phyloP scores from a whole-genome alignment of 345 rosid genomes.

The Acer campestre region DNA sequence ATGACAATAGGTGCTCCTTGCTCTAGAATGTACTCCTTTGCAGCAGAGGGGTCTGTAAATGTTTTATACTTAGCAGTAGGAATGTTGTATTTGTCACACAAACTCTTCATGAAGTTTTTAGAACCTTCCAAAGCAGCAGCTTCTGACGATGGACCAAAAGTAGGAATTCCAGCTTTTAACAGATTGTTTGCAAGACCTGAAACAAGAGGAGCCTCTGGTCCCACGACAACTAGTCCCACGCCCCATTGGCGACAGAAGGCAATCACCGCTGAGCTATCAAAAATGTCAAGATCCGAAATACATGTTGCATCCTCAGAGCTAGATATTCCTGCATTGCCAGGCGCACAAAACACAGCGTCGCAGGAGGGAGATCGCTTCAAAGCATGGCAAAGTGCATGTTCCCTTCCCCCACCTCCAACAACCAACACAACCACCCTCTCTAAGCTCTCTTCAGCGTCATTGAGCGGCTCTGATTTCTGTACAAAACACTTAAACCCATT shows the following conservation, averaged over 20 bases:
- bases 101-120: slow-evolving; percentile 87
- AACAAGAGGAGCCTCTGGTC: slow-evolving; percentile 96
- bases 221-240: slow-evolving; percentile 85
- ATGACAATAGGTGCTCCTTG: slow-evolving; percentile 84
- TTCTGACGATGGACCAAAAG: slow-evolving; percentile 92
- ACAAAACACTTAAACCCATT: slow-evolving; percentile 24
- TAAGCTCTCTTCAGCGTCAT: slow-evolving; percentile 4
- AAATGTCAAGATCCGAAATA: slow-evolving; percentile 63
- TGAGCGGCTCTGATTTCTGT: slow-evolving; percentile 23
- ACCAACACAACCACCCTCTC: slow-evolving; percentile 77
- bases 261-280: slow-evolving; percentile 67
- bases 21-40: slow-evolving; percentile 68
- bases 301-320: slow-evolving; percentile 83
- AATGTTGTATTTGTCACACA: slow-evolving; percentile 82
- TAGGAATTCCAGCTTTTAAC: slow-evolving; percentile 64
- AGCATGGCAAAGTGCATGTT: slow-evolving; percentile 88
- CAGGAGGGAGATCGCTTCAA: slow-evolving; percentile 77
- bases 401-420: slow-evolving; percentile 97
- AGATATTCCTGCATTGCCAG: slow-evolving; percentile 90
- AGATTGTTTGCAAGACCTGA: slow-evolving; percentile 84
- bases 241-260: slow-evolving; percentile 62
- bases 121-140: slow-evolving; percentile 99
- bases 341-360: slow-evolving; percentile 79
- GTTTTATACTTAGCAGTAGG: slow-evolving; percentile 92
- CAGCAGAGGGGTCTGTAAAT: slow-evolving; percentile 66